phyloP scores from a whole-genome alignment of 441 rosid genomes.

The Viola pubescens region DNA sequence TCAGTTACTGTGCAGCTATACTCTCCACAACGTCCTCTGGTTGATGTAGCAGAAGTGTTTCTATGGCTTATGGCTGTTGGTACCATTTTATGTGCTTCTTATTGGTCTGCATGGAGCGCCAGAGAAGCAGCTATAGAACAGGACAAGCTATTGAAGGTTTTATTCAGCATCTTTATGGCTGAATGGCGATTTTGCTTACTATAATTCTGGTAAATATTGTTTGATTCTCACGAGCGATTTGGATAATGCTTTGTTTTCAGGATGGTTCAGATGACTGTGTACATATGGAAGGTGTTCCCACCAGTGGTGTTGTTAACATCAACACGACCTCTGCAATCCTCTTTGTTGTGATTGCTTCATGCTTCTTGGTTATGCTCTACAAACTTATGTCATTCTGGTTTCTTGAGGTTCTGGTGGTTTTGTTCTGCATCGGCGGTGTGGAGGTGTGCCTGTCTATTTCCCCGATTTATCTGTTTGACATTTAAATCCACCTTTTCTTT shows the following conservation, averaged over 20 bases:
- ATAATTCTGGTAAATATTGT: slow-evolving; percentile 2
- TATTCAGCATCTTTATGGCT: slow-evolving; percentile 10
- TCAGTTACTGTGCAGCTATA: slow-evolving; percentile 88
- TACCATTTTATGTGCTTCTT: slow-evolving; percentile 83
- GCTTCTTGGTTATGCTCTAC: slow-evolving; percentile 84
- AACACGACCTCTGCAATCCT: slow-evolving; percentile 67
- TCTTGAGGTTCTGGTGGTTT: slow-evolving; percentile 77
- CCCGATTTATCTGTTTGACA: not conserved
- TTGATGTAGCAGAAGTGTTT: slow-evolving; percentile 96
- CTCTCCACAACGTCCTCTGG: slow-evolving; percentile 85
- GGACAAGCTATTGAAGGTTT: slow-evolving; percentile 83
- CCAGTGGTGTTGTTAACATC: slow-evolving; percentile 65
- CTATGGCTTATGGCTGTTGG: slow-evolving; percentile 98
- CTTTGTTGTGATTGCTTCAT: slow-evolving; percentile 78
- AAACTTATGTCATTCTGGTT: slow-evolving; percentile 90
- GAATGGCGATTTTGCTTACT: not conserved
- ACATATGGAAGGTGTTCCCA: slow-evolving; percentile 27
- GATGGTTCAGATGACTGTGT: slow-evolving; percentile 66
- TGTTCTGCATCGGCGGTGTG: slow-evolving; percentile 93
- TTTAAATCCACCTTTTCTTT: too few relatives aligned
- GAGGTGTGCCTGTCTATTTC: slow-evolving; percentile 47
- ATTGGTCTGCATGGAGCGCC: slow-evolving; percentile 99
- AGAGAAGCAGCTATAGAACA: slow-evolving; percentile 76
- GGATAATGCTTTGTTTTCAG: slow-evolving; percentile 32
- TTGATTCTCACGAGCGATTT: slow-evolving; percentile 9